A percentile compares a stretch with the other conserved stretches of the same genome.
Evolutionary conservation across 352 stramenopile species (phyloP).

Genomic region (Phytophthora parvispora): DNA sequence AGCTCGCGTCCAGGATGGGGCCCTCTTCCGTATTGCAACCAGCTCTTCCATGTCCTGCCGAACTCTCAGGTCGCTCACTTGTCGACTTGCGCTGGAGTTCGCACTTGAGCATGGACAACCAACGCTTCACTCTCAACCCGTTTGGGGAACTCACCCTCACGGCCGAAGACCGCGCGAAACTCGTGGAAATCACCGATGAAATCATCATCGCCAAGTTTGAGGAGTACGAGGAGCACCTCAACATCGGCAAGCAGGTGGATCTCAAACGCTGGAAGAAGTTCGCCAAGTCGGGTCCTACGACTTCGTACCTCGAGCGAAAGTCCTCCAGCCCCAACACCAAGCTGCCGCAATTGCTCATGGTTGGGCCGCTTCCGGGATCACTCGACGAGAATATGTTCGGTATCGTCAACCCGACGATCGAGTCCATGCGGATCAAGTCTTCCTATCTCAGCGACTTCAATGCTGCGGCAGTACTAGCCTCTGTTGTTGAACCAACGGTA

Average conservation of each 20-base stretch:
- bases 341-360: slow-evolving; percentile 24
- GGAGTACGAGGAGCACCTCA: slow-evolving; percentile 20
- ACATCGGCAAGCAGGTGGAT: slow-evolving; percentile 12
- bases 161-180: slow-evolving; percentile 9
- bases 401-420: slow-evolving; percentile 29
- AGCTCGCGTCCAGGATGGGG: background rate
- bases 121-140: slow-evolving; percentile 25
- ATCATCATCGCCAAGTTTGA: slow-evolving; percentile 18
- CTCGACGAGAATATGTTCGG: slow-evolving; percentile 57
- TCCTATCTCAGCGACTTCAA: slow-evolving; percentile 28
- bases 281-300: background rate
- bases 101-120: slow-evolving; percentile 13
- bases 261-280: slow-evolving; percentile 25
- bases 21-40: background rate
- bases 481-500: slow-evolving; percentile 43
- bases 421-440: slow-evolving; percentile 30
- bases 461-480: slow-evolving; percentile 49
- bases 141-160: slow-evolving; percentile 11
- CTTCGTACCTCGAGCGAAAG: slow-evolving; percentile 19
- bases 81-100: background rate
- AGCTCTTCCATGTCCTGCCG: background rate
- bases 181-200: slow-evolving; percentile 11
- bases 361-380: slow-evolving; percentile 29
- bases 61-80: background rate
- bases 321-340: slow-evolving; percentile 13